A percentile compares a stretch with the other conserved stretches of the same genome.
phyloP scores from a whole-genome alignment of 2,329 filamentous ascomycete species.

The Paraphoma chrysanthemicola region DNA sequence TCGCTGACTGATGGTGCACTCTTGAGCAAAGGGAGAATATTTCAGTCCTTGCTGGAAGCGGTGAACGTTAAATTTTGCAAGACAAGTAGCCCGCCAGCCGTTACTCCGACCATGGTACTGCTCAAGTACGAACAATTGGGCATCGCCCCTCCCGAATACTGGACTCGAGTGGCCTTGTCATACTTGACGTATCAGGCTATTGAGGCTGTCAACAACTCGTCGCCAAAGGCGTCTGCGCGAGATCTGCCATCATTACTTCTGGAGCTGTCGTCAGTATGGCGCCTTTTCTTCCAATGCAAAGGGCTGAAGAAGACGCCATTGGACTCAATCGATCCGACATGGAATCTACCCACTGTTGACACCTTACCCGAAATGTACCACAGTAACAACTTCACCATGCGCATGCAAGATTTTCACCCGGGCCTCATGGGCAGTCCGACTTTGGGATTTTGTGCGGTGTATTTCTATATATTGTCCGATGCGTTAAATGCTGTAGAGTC shows the following conservation, averaged over 20 bases:
- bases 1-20: constrained; percentile 23
- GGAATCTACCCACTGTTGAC: constrained; percentile 30
- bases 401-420: constrained; percentile 35
- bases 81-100: constrained; percentile 5
- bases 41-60: constrained; percentile 22
- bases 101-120: constrained; percentile 33
- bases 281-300: constrained; percentile 41
- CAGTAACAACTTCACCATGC: constrained; percentile 22
- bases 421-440: constrained; percentile 17
- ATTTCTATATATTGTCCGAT: constrained; percentile 38
- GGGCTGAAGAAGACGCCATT: constrained; percentile 19
- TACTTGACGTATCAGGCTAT: constrained; percentile 34
- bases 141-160: constrained; percentile 29
- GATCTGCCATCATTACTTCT: constrained; percentile 25
- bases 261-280: constrained; percentile 44
- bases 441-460: constrained; percentile 39
- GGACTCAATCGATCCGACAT: constrained; percentile 28
- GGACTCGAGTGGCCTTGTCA: constrained; percentile 24
- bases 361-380: constrained; percentile 8
- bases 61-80: constrained; percentile 25
- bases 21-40: constrained; percentile 27
- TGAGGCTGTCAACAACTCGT: constrained; percentile 12
- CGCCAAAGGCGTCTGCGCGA: constrained; percentile 6
- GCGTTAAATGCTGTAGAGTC: constrained; percentile 19
- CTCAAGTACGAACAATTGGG: constrained; percentile 40